A percentile compares a stretch with the other conserved stretches of the same genome.
Evolutionary conservation across 2,329 filamentous ascomycete genomes (phyloP).

Genomic region (Beauveria australis): DNA sequence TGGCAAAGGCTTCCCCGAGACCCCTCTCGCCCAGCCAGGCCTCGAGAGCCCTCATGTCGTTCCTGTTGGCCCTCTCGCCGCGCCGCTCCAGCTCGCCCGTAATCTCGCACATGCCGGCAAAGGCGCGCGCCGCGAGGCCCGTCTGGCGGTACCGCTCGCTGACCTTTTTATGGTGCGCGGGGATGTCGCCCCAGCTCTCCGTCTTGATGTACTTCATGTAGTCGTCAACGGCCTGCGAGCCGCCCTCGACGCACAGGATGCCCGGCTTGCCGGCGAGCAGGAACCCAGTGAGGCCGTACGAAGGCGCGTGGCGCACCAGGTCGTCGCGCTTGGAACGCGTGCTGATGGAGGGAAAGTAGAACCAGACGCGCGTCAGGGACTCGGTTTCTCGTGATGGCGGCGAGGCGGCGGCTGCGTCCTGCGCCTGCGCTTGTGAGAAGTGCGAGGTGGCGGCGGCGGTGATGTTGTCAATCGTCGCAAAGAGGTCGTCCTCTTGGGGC

Average conservation of each 20-base stretch:
- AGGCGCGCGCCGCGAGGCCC: constrained; percentile 28
- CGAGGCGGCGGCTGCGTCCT: not conserved
- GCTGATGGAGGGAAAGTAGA: constrained; percentile 55
- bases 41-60: constrained; percentile 46
- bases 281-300: constrained; percentile 48
- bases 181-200: constrained; percentile 55
- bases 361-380: constrained; percentile 46
- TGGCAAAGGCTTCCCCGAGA: constrained; percentile 35
- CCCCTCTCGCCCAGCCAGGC: constrained; percentile 38
- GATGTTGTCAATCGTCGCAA: constrained; percentile 37
- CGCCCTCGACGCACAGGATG: constrained; percentile 42
- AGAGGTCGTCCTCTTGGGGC: constrained; percentile 33
- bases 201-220: constrained; percentile 59
- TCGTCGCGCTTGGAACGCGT: constrained; percentile 52
- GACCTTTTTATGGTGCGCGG: constrained; percentile 53
- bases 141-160: constrained; percentile 44
- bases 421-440: constrained; percentile 15
- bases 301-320: constrained; percentile 43
- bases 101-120: constrained; percentile 50
- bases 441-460: constrained; percentile 27
- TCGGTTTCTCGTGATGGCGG: constrained; percentile 1
- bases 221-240: constrained; percentile 38
- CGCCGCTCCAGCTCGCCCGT: constrained; percentile 39
- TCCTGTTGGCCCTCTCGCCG: constrained; percentile 40
- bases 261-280: constrained; percentile 54